Evolutionary conservation across 2,329 filamentous ascomycete genomes (phyloP), one percentile per base, ranked within the genome.

Genomic region (Didymella glomerata): DNA sequence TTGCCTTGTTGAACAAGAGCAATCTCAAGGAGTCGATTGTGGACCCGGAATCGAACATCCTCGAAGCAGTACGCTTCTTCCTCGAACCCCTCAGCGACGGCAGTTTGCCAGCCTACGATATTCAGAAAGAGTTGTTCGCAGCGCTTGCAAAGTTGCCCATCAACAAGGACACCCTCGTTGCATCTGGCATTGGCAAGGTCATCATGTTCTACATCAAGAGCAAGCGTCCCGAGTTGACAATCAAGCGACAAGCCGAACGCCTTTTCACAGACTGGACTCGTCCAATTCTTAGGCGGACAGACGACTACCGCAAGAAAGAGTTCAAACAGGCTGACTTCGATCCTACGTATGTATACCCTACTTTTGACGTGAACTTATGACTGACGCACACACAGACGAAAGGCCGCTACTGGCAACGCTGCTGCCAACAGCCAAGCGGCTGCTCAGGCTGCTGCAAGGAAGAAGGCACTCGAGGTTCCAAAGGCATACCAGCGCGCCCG

Each of bases 161-260:
- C 66, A 91, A 93, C 74, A 97, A 97, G 75, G 95, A 98, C 69
- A 86, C 90, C 1, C 84, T 99, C 14, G 85, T 96, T 22, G 93
- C 93, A 65, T 96, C 92, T 69, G 93, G 94, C 20, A 95, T 99
- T 65, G 95, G 95, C 73, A 97, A 97, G 77, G 92, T 99, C 47
- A 90, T 97, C 51, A 86, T 96, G 63, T 99, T 97, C 81, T 99
- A 99, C 80, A 97, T 93, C 49, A 93, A 93, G 79, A 96, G 91
- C 82, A 96, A 93, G 81, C 90, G 92, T 66, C 90, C 93, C 0
- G 92, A 98, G 78, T 83, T 89, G 4, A 85, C 84, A 61, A 97
- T 99, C 82, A 97, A 97, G 83, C 89, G 94, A 67, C 92, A 93
- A 80, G 95, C 95, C 0, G 93, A 98, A 81, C 88, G 91, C 48